Evolutionary conservation across 1,284 basidiomycete genomes (phyloP), one percentile per base, ranked within the genome.

Genomic region (Laetiporus sulphureus): DNA sequence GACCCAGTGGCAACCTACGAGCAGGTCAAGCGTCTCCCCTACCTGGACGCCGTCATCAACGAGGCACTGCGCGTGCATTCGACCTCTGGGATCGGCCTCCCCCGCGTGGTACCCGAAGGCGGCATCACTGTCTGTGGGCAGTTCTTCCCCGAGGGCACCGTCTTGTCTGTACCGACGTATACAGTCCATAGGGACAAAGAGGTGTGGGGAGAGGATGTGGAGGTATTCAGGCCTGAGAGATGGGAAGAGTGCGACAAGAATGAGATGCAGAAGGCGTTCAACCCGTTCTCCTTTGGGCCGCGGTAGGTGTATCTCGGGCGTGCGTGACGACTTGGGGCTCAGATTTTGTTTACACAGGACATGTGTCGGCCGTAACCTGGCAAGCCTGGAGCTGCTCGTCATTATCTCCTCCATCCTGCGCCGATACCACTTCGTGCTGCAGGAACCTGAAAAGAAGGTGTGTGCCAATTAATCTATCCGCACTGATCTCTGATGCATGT

Each of bases 31-130:
- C 66, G 66, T 2, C 69, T 89, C 22, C 72, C 79, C 5, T 89
- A 86, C 61, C 73, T 93, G 52, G 77, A 89, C 39, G 87, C 86
- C 0, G 86, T 84, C 60, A 83, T 93, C 65, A 80, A 83, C 60
- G 91, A 93, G 62, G 82, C 73, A 5, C 71, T 95, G 25, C 81
- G 92, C 10, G 60, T 86, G 32, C 89, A 93, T 66, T 84, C 87
- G 4, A 91, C 84, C 0, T 82, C 79, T 3, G 77, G 82, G 2
- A 72, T 92, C 38, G 91, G 91, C 20, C 77, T 95, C 18, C 83
- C 89, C n/a, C 79, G 89, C 32, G 51, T 86, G 41, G 79, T 79
- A 6, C 84, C 87, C 2, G 70, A 77, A 38, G 83, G 79, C 33
- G 84, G 83, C 5, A 54, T 89, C 49, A 74, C 69, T 8, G 65